Percentiles rank a stretch among this genome's conserved stretches.
Evolutionary conservation across 73 alveolate species (phyloP).

Genomic region (Blepharisma japonicum): DNA sequence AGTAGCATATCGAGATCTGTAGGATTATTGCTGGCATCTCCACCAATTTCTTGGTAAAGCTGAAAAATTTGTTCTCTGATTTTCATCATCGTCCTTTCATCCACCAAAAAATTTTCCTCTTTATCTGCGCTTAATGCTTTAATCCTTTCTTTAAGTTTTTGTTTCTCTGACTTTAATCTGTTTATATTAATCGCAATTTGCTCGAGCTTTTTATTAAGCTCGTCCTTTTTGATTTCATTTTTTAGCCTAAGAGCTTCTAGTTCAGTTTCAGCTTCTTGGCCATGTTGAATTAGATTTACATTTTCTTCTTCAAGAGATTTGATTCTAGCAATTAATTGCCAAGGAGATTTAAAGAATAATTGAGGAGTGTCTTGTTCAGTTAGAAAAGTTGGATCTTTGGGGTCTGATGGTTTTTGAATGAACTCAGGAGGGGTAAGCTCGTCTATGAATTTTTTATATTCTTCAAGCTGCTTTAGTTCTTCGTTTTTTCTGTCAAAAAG

Average conservation of each 20-base stretch:
- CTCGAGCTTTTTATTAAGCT: not conserved
- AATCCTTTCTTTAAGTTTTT: not conserved
- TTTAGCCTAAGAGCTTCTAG: not conserved
- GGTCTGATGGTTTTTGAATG: not conserved
- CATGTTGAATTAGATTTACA: not conserved
- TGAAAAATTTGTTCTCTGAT: not conserved
- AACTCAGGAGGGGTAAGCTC: not conserved
- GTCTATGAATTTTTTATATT: conserved; percentile 7
- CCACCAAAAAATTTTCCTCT: not conserved
- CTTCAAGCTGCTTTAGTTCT: not conserved
- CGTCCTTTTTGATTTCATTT: not conserved
- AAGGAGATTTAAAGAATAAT: not conserved
- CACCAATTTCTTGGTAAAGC: not conserved
- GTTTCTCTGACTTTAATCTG: not conserved
- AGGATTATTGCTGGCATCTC: not conserved
- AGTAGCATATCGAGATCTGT: not conserved
- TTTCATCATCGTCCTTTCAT: not conserved
- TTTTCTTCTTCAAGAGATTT: conserved; percentile 10
- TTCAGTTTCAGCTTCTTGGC: conserved; percentile 25
- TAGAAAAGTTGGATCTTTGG: not conserved
- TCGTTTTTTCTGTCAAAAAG: conserved; percentile 12
- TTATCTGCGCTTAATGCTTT: not conserved
- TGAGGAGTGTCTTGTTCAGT: not conserved
- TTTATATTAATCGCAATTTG: not conserved
- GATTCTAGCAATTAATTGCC: not conserved